These are phyloP conservation scores for Prunus yedoensis DNA, from an alignment of 331 rosid species.

Conservation along the genomic window DNA sequence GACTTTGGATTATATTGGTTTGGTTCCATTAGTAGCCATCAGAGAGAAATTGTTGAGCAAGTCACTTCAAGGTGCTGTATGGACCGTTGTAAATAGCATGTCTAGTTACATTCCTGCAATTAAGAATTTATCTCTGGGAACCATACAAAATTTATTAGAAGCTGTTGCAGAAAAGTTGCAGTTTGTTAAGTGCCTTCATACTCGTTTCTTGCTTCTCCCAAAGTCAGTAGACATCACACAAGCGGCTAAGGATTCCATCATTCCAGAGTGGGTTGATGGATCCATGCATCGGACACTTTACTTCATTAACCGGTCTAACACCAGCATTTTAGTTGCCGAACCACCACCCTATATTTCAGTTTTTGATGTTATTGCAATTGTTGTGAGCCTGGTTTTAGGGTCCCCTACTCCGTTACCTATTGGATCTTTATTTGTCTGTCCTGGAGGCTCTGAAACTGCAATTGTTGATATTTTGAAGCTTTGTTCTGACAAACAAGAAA, in stretches of 20 bases:
- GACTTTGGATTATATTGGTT: constrained; percentile 54
- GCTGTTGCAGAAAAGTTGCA: constrained; percentile 71
- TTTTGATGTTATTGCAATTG: constrained; percentile 75
- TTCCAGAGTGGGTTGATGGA: constrained; percentile 75
- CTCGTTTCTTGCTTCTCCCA: constrained; percentile 82
- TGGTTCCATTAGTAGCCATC: constrained; percentile 56
- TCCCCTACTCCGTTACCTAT: constrained; percentile 85
- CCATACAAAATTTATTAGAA: constrained; percentile 46
- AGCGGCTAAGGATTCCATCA: constrained; percentile 49
- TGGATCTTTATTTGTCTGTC: constrained; percentile 77
- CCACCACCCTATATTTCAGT: constrained; percentile 80
- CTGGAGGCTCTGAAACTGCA: constrained; percentile 80
- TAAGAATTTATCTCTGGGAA: constrained; percentile 44
- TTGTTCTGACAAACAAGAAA: constrained; percentile 76
- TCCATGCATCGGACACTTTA: constrained; percentile 63
- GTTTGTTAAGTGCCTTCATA: constrained; percentile 77
- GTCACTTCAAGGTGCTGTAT: constrained; percentile 81
- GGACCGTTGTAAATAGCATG: constrained; percentile 77
- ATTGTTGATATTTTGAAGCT: constrained; percentile 74
- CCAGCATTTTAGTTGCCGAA: constrained; percentile 75
- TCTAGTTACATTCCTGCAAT: constrained; percentile 60
- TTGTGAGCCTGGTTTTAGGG: constrained; percentile 86
- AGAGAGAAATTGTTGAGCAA: constrained; percentile 68
- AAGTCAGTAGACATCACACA: constrained; percentile 70
- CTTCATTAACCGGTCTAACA: constrained; percentile 62